These are phyloP conservation scores for Fusarium palustre DNA, from an alignment of 2,329 filamentous ascomycete species.

Conservation along the genomic window DNA sequence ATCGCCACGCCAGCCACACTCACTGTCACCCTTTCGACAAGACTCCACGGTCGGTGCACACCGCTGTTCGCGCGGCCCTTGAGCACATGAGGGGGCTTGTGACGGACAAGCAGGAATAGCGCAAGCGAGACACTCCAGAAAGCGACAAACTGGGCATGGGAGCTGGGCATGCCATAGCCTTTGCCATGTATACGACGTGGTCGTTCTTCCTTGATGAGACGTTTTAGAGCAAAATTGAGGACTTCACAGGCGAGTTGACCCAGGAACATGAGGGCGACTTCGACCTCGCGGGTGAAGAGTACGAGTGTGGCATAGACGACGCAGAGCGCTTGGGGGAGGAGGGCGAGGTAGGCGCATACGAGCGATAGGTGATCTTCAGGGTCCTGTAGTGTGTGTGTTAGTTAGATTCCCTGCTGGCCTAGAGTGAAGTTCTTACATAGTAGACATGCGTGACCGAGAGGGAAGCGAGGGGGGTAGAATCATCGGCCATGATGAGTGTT, in stretches of 20 bases:
- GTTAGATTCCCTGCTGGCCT: background rate
- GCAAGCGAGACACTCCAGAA: constrained; percentile 89
- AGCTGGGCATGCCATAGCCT: constrained; percentile 96
- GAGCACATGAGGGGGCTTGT: constrained; percentile 65
- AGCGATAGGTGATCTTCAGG: constrained; percentile 86
- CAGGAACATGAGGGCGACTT: constrained; percentile 88
- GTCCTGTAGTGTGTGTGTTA: constrained; percentile 69
- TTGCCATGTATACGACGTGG: constrained; percentile 87
- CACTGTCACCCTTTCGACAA: constrained; percentile 68
- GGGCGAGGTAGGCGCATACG: constrained; percentile 91
- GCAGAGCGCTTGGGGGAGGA: constrained; percentile 91
- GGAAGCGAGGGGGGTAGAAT: constrained; percentile 77
- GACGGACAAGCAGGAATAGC: constrained; percentile 86
- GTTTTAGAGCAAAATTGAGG: constrained; percentile 89
- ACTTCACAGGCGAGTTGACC: constrained; percentile 94
- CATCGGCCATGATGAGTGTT: constrained; percentile 44
- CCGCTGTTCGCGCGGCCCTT: constrained; percentile 10
- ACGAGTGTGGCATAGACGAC: constrained; percentile 90
- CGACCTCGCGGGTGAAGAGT: constrained; percentile 90
- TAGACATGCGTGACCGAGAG: constrained; percentile 95
- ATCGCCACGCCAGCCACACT: constrained; percentile 68
- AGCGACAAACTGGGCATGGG: constrained; percentile 93
- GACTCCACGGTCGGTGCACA: constrained; percentile 63
- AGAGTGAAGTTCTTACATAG: constrained; percentile 74
- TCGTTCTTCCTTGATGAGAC: constrained; percentile 90